Percentiles rank a stretch among this genome's conserved stretches.
These are phyloP conservation scores for Alternaria sp. DNA, from an alignment of 2,329 filamentous ascomycete genomes.

Conservation along the genomic window DNA sequence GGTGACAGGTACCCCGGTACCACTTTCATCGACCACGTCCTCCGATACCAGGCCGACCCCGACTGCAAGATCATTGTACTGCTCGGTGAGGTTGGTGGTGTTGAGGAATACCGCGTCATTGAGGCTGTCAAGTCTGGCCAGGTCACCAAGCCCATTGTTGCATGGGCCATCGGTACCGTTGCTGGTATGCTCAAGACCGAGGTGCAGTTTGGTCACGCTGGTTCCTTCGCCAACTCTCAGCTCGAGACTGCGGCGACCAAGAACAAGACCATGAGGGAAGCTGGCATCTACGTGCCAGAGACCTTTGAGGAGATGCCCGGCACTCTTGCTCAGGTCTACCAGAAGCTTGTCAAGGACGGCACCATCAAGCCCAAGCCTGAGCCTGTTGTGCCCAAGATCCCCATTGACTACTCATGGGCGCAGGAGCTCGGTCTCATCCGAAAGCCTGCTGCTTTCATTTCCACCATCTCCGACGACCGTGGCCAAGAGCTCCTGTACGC, in stretches of 20 bases:
- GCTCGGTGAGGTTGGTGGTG: conserved; percentile 97
- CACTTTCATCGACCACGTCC: conserved; percentile 98
- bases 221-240: conserved; percentile 98
- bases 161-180: conserved; percentile 99
- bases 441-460: conserved; percentile 99
- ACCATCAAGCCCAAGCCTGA: conserved; percentile 86
- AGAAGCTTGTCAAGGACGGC: conserved; percentile 84
- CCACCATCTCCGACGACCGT: conserved; percentile 99
- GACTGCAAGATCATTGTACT: conserved; percentile 97
- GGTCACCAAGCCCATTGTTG: conserved; percentile 98
- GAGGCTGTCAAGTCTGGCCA: conserved; percentile 93
- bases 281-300: conserved; percentile 91
- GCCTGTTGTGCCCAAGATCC: conserved; percentile 96
- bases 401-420: conserved; percentile 99
- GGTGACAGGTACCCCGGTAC: conserved; percentile 99
- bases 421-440: conserved; percentile 99
- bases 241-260: conserved; percentile 96
- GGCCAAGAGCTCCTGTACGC: conserved; percentile 98
- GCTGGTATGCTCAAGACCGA: conserved; percentile 99
- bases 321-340: conserved; percentile 81
- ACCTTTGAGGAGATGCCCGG: conserved; percentile 95
- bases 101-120: conserved; percentile 99
- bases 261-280: conserved; percentile 96
- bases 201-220: conserved; percentile 98
- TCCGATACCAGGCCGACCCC: conserved; percentile 94